Evolutionary conservation across 441 rosid species (phyloP).

Genomic region (Corymbia citriodora): DNA sequence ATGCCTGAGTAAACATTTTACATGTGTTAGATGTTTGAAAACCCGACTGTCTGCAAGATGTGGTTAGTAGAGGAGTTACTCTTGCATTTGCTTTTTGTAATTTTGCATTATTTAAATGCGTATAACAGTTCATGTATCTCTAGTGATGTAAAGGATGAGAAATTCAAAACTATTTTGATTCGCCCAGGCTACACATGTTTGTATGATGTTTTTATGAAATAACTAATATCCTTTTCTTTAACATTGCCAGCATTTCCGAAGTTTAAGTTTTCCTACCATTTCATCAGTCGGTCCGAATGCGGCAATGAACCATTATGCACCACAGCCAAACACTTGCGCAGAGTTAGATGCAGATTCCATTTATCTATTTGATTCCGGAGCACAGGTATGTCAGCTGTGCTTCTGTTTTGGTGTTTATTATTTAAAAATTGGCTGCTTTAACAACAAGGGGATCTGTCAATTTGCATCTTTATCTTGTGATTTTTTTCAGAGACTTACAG

Average conservation of each 20-base stretch:
- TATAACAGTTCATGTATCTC: background rate
- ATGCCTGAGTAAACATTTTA: background rate
- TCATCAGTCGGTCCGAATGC: slow-evolving; percentile 97
- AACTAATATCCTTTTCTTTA: background rate
- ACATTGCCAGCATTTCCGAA: slow-evolving; percentile 75
- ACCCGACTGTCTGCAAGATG: background rate
- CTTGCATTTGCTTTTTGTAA: background rate
- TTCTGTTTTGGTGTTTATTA: background rate
- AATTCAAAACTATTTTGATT: background rate
- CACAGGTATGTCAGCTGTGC: slow-evolving; percentile 55
- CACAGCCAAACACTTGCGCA: slow-evolving; percentile 69
- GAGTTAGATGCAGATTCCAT: slow-evolving; percentile 81
- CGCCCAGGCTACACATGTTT: background rate
- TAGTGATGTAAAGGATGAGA: background rate
- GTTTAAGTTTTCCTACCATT: slow-evolving; percentile 93
- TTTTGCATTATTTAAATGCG: background rate
- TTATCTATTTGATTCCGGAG: slow-evolving; percentile 97
- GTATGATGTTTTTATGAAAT: background rate
- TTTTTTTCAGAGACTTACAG: slow-evolving; percentile 4
- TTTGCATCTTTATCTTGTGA: slow-evolving; percentile 2
- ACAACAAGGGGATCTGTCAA: background rate
- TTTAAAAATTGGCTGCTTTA: background rate
- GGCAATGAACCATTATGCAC: slow-evolving; percentile 82
- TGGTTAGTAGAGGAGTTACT: background rate
- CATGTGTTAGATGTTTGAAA: background rate